Evolutionary conservation across 371 early-diverging fungal species (phyloP).

Genomic region (Mortierella sp.): DNA sequence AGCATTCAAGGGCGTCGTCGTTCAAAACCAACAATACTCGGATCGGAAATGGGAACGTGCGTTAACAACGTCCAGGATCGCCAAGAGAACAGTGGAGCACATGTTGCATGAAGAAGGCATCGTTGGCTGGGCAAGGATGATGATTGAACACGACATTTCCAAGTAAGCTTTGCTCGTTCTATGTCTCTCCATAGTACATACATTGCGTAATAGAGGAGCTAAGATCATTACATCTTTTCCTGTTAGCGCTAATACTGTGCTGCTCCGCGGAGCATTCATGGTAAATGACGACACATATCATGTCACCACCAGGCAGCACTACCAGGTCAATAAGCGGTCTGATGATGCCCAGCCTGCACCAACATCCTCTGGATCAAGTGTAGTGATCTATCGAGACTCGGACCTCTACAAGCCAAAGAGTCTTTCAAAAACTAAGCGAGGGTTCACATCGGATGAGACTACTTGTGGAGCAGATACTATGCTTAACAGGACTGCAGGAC

Average conservation of each 20-base stretch:
- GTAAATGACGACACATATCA: constrained; percentile 67
- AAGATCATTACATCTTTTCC: too few relatives aligned
- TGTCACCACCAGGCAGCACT: constrained; percentile 69
- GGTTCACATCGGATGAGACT: background rate
- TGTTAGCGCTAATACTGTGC: constrained; percentile 17
- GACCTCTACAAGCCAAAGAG: constrained; percentile 55
- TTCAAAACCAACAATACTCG: constrained; percentile 38
- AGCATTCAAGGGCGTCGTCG: constrained; percentile 71
- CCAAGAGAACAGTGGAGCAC: constrained; percentile 44
- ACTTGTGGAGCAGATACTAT: constrained; percentile 33
- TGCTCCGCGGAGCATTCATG: constrained; percentile 75
- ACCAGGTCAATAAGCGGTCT: constrained; percentile 63
- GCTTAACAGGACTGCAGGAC: constrained; percentile 1
- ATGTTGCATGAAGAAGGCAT: constrained; percentile 57
- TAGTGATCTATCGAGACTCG: constrained; percentile 78
- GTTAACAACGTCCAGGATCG: constrained; percentile 37
- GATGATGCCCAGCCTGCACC: constrained; percentile 62
- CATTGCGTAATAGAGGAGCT: background rate
- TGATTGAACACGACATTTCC: constrained; percentile 60
- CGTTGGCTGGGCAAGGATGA: constrained; percentile 78
- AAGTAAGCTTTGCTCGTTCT: constrained; percentile 25
- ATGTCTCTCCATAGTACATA: background rate
- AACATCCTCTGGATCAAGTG: constrained; percentile 6
- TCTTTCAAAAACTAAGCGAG: constrained; percentile 14
- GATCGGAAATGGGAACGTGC: constrained; percentile 48